Base-by-base conservation (phyloP, 2,329 filamentous ascomycete genomes). In the Rutstroemia sydowiana region DNA sequence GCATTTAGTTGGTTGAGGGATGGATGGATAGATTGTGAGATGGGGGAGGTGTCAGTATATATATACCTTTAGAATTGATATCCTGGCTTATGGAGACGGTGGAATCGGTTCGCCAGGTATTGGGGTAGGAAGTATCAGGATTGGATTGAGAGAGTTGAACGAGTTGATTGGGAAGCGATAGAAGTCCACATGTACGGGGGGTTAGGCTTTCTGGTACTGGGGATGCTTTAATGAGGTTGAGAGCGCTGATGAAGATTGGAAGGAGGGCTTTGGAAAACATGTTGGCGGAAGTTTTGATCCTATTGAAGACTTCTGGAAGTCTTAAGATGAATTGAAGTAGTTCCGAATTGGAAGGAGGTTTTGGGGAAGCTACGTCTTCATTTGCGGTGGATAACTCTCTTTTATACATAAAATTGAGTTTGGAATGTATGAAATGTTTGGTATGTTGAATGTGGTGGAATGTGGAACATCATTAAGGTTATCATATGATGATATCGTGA, bases 101-200 rank as follows among this genome's bases (percentile, higher is more conserved):
- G 16, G 11, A 31, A n/a, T 47, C 43, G 5, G 49, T 50, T 2
- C 31, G 18, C 31, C 31, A 30, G 18, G 49, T 48, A n/a, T 42
- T 52, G 13, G 36, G n/a, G 10, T 30, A 47, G 1, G 28, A 30
- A 2, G 28, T 30, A 34, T 52, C 30, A 3, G 49, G 44, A 20
- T 42, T 48, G 13, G 34, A 43, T 9, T 52, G 28, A 4, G 49
- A 52, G 28, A 52, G 49, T 28, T 47, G 49, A 2, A 52, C 21
- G 4, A 52, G 28, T 31, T 40, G 44, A 26, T 48, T 52, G 7
- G 49, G 49, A 21, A 52, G 39, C 5, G 34, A 11, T 13, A 18
- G 14, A 8, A 16, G 23, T 11, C 48, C 48, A 21, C 49, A 52
- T 21, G 21, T 10, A 10, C 49, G 49, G n/a, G n/a, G n/a, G n/a